Conservation (phyloP, 2,329 filamentous ascomycete species). For the Aspergillus quadricinctus region DNA sequence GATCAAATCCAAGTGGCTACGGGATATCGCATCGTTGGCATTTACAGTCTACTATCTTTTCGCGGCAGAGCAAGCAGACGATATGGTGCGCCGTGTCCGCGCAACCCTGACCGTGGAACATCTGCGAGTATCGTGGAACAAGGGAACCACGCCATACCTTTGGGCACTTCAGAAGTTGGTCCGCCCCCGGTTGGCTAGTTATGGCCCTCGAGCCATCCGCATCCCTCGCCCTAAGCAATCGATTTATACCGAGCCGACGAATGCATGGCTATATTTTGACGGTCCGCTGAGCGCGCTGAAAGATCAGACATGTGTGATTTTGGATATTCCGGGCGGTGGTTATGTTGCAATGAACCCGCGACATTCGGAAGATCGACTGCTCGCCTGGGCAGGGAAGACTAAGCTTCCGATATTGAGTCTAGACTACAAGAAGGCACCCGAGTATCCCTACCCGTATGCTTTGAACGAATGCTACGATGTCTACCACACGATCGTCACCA, state of each 20-base stretch:
- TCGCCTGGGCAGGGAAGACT: slow-evolving; percentile 85
- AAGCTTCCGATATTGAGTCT: slow-evolving; percentile 85
- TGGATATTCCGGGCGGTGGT: slow-evolving; percentile 90
- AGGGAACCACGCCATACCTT: slow-evolving; percentile 83
- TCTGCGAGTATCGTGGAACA: slow-evolving; percentile 90
- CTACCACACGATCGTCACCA: slow-evolving; percentile 69
- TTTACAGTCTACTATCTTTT: slow-evolving; percentile 90
- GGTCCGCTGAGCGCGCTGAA: slow-evolving; percentile 74
- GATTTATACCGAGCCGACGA: slow-evolving; percentile 76
- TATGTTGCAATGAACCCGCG: slow-evolving; percentile 97
- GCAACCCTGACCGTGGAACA: slow-evolving; percentile 86
- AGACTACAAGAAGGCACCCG: slow-evolving; percentile 84
- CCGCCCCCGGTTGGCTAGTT: slow-evolving; percentile 73
- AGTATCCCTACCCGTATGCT: slow-evolving; percentile 79
- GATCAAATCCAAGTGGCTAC: slow-evolving; percentile 72
- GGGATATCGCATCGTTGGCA: slow-evolving; percentile 75
- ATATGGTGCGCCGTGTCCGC: slow-evolving; percentile 89
- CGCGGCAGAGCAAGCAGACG: slow-evolving; percentile 88
- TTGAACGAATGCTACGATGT: slow-evolving; percentile 85
- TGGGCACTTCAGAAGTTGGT: slow-evolving; percentile 66
- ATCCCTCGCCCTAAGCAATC: slow-evolving; percentile 78
- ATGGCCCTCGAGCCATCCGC: slow-evolving; percentile 74
- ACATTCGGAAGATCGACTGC: slow-evolving; percentile 87
- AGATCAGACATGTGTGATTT: slow-evolving; percentile 69
- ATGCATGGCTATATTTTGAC: slow-evolving; percentile 91